Conservation (phyloP, 306 rosid genomes). For the Medicago lupulina region DNA sequence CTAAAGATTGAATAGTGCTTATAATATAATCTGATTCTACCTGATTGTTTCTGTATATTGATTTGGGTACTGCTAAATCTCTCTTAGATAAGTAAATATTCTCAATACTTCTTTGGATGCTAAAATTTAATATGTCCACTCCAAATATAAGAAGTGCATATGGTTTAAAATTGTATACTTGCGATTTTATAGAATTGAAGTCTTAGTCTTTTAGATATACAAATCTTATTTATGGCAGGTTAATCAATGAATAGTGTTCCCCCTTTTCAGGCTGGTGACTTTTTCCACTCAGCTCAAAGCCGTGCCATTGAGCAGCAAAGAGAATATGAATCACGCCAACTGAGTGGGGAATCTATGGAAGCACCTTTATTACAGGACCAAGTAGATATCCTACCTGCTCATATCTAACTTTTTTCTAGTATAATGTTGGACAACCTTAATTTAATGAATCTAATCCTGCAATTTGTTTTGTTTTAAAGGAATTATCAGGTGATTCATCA, state of each 20-base stretch:
- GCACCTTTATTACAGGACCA: constrained; percentile 72
- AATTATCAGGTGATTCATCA: constrained; percentile 63
- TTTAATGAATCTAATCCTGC: constrained; percentile 32
- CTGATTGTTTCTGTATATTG: constrained; percentile 18
- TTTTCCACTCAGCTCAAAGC: constrained; percentile 72
- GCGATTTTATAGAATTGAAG: constrained; percentile 17
- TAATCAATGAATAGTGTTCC: constrained; percentile 31
- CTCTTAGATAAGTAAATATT: not conserved
- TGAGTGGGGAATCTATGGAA: constrained; percentile 69
- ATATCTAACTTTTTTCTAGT: constrained; percentile 27
- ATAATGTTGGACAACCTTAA: constrained; percentile 27
- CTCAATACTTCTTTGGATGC: constrained; percentile 6
- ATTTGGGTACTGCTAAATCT: constrained; percentile 11
- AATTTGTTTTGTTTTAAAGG: constrained; percentile 60
- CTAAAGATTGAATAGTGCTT: constrained; percentile 20
- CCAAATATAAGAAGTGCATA: constrained; percentile 18
- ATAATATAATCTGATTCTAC: constrained; percentile 22
- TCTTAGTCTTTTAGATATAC: constrained; percentile 28
- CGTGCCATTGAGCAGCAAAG: constrained; percentile 70
- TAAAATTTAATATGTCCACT: not conserved
- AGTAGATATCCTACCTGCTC: constrained; percentile 51
- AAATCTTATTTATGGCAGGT: constrained; percentile 22
- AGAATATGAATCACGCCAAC: constrained; percentile 58
- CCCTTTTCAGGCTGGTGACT: constrained; percentile 74
- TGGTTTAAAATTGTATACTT: constrained; percentile 26